Evolutionary conservation across 371 early-diverging fungal genomes (phyloP), one percentile per base, ranked within the genome.

Genomic region (Parasitella parasitica): DNA sequence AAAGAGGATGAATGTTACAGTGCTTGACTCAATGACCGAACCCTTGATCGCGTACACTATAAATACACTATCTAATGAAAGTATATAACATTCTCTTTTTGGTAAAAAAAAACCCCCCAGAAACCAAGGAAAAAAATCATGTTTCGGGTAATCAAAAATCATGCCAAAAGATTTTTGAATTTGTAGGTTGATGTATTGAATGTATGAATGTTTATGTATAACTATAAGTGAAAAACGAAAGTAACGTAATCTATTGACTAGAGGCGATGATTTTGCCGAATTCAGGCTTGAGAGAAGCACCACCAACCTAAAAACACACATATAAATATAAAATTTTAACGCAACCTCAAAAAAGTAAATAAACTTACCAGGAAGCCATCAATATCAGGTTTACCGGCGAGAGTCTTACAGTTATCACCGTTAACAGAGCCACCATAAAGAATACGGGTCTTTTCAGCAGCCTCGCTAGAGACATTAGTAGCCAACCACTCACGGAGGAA

Each of bases 381-480:
- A 65, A 99, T 87, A 78, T 96, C 95, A 37, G 85, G 78, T 78
- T 93, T 82, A 57, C 81, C 76, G 71, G 90, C 88, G 50, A 69
- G 64, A 18, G 58, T 59, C 69, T 69, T 69, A 36, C 64, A 64
- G 87, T 97, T 99, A 64, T 85, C 87, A 64, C 84, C 96, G 71
- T 90, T 94, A 56, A 81, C 81, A 46, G 81, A 78, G 67, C 99
- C 99, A 70, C 99, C 99, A 75, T 99, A 99, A 64, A 97, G 83
- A 69, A 99, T 97, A 62, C 98, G 91, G 66, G 93, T 96, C 61
- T 82, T 75, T 22, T 90, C 89, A 52, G 97, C 91, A 61, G 94
- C 94, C 55, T 87, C 81, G 46, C 86, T 70, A 54, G 93, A 91
- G 58, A 97, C 93, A 43, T 92, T 89, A 26, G 85, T 83, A 39